These are phyloP conservation scores for Clavulina sp. DNA, from an alignment of 768 basidiomycete genomes.

Conservation along the genomic window DNA sequence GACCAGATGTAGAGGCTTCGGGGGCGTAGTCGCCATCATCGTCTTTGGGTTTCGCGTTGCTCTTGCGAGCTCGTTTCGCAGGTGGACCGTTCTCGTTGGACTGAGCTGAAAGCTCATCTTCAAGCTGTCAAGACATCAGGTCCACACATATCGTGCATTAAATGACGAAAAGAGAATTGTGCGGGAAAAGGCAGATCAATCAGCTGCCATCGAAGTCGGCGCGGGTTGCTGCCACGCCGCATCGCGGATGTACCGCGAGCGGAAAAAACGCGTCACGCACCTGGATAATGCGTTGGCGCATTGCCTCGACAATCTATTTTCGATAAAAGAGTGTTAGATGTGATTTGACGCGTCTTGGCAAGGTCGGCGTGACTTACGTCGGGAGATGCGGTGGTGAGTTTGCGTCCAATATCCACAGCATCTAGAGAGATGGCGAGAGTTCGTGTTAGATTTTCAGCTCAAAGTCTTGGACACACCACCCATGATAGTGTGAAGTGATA, in stretches of 20 bases:
- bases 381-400: background rate
- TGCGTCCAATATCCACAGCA: background rate
- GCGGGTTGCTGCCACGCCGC: no score
- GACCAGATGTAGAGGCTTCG: background rate
- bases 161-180: background rate
- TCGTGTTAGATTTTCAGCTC: background rate
- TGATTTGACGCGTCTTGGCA: background rate
- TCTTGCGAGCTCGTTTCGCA: background rate
- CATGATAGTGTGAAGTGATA: no score
- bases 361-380: background rate
- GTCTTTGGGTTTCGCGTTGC: background rate
- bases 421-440: background rate
- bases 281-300: conserved; percentile 1
- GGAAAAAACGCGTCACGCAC: background rate
- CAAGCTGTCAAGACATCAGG: background rate
- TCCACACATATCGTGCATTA: background rate
- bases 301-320: conserved; percentile 2
- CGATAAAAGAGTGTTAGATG: background rate
- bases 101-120: conserved; percentile 2
- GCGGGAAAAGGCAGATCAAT: no score
- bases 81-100: no score
- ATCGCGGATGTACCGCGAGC: no score
- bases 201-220: no score
- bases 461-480: no score
- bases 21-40: background rate